Evolutionary conservation across 495 filamentous ascomycete species (phyloP).

Genomic region (Tricharina praecox): DNA sequence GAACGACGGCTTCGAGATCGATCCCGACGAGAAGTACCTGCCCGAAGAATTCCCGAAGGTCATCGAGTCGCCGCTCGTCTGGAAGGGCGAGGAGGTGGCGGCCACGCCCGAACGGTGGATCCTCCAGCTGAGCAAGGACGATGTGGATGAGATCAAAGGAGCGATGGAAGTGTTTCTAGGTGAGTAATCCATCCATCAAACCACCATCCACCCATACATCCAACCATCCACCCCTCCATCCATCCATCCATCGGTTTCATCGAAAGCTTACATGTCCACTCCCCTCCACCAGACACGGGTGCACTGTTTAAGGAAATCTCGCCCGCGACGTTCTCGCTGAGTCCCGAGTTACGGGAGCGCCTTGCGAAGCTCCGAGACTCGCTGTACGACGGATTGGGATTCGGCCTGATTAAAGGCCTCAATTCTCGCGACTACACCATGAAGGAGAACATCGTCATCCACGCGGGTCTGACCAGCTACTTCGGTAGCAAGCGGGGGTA

Average conservation of each 20-base stretch:
- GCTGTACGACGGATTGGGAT: constrained; percentile 32
- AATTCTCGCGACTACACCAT: constrained; percentile 28
- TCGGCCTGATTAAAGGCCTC: constrained; percentile 36
- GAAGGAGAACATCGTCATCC: constrained; percentile 35
- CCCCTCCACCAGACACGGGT: not conserved
- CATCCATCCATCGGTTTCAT: too few species aligned
- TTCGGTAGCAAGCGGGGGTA: constrained; percentile 35
- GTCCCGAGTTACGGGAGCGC: not conserved
- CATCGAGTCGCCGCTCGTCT: constrained; percentile 11
- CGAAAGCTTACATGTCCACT: not conserved
- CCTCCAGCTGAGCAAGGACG: constrained; percentile 4
- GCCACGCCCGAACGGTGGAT: constrained; percentile 14
- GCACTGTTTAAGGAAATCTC: not conserved
- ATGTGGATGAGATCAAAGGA: constrained; percentile 10
- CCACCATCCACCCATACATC: too few species aligned
- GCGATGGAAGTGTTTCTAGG: constrained; percentile 14
- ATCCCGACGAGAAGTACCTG: not conserved
- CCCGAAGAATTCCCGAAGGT: constrained; percentile 8
- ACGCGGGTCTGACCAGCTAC: constrained; percentile 36
- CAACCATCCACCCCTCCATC: too few species aligned
- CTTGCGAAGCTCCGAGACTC: not conserved
- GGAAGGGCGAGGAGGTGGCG: constrained; percentile 11
- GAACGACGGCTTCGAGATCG: not conserved
- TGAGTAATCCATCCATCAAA: too few species aligned
- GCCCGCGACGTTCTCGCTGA: not conserved